phyloP scores from a whole-genome alignment of 805 yeast genomes.

The Babjeviella inositovora region DNA sequence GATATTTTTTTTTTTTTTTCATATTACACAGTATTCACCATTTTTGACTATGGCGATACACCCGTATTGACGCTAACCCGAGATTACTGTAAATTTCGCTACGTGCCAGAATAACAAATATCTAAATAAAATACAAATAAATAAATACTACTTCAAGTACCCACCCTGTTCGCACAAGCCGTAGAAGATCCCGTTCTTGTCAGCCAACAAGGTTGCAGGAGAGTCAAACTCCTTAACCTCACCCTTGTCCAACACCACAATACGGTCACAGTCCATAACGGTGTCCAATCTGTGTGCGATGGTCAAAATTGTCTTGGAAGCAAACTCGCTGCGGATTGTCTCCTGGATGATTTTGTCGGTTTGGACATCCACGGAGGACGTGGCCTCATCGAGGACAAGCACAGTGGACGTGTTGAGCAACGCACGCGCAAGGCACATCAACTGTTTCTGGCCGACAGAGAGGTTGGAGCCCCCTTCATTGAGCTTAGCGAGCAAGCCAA shows the following conservation, averaged over 20 bases:
- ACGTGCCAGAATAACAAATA: no score
- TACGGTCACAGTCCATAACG: conserved; percentile 69
- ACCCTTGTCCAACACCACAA: conserved; percentile 64
- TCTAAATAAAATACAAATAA: not conserved
- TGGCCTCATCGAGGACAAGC: conserved; percentile 56
- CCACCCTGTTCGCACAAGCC: conserved; percentile 37
- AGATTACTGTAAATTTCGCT: no score
- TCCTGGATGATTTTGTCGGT: conserved; percentile 70
- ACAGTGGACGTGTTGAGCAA: conserved; percentile 58
- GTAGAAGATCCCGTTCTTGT: conserved; percentile 29
- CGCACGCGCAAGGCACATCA: conserved; percentile 74
- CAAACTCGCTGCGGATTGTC: conserved; percentile 61
- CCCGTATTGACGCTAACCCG: no score
- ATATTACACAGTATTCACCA: no score
- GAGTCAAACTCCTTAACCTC: conserved; percentile 63
- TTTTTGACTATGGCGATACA: no score
- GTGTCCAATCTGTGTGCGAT: conserved; percentile 87
- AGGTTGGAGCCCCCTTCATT: conserved; percentile 75
- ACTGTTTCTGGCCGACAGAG: conserved; percentile 80
- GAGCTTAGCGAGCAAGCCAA: conserved; percentile 36
- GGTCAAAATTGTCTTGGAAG: conserved; percentile 65
- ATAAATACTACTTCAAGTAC: conserved; percentile 1
- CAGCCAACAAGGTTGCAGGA: conserved; percentile 32
- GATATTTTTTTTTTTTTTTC: no score
- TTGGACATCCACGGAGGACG: conserved; percentile 76